Percentiles rank a stretch among this genome's conserved stretches.
Evolutionary conservation across 306 rosid species (phyloP).

Genomic region (Lathyrus oleraceus): DNA sequence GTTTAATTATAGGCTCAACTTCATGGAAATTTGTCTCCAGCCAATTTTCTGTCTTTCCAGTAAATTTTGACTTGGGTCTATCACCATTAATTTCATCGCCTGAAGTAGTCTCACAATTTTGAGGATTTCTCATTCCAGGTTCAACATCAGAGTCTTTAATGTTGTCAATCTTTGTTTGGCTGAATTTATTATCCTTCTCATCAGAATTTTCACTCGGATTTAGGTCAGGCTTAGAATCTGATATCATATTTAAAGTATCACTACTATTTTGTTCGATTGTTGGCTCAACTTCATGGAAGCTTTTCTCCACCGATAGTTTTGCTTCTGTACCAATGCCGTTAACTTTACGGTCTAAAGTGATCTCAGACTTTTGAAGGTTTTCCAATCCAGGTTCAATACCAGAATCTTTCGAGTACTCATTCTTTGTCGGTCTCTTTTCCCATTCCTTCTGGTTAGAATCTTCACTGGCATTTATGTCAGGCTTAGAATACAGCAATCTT

Average conservation of each 20-base stretch:
- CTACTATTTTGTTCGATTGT: conserved; percentile 51
- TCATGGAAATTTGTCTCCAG: conserved; percentile 70
- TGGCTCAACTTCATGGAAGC: conserved; percentile 60
- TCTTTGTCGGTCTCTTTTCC: conserved; percentile 22
- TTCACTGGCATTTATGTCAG: conserved; percentile 35
- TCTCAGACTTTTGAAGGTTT: conserved; percentile 40
- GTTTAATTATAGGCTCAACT: conserved; percentile 71
- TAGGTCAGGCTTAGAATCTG: conserved; percentile 42
- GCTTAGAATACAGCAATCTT: conserved; percentile 34
- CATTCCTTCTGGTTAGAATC: conserved; percentile 44
- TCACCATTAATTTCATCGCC: conserved; percentile 43
- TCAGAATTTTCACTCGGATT: conserved; percentile 43
- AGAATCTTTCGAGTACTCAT: conserved; percentile 35
- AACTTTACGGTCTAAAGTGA: conserved; percentile 45
- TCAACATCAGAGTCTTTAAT: conserved; percentile 31
- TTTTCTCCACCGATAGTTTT: conserved; percentile 46
- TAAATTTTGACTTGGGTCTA: conserved; percentile 27
- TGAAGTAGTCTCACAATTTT: conserved; percentile 43
- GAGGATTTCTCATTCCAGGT: conserved; percentile 35
- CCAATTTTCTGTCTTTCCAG: conserved; percentile 65
- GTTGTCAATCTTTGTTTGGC: conserved; percentile 36
- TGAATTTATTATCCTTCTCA: conserved; percentile 44
- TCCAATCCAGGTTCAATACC: conserved; percentile 32
- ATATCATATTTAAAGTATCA: conserved; percentile 38
- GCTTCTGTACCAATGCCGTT: conserved; percentile 35